Percentiles rank a stretch among this genome's conserved stretches.
phyloP scores from a whole-genome alignment of 345 rosid species.

The Mercurialis annua region DNA sequence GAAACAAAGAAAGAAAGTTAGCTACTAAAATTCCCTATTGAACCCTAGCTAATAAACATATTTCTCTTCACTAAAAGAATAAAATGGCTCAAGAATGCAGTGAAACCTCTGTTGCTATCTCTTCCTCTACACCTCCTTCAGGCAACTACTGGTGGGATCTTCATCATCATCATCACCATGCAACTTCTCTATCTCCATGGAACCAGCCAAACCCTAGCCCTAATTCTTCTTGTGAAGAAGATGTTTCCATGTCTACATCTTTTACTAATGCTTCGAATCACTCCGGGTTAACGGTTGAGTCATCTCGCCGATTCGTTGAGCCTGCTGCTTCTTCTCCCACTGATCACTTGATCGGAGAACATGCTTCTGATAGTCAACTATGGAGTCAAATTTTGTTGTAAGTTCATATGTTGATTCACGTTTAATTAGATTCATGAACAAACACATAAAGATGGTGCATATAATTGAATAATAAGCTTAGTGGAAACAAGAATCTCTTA shows the following conservation, averaged over 20 bases:
- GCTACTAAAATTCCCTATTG: neutral
- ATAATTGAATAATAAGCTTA: neutral
- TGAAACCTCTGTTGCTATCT: conserved; percentile 31
- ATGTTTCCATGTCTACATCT: conserved; percentile 53
- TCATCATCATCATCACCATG: conserved; percentile 31
- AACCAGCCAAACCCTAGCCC: conserved; percentile 44
- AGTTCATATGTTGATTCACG: conserved; percentile 24
- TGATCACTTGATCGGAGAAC: conserved; percentile 56
- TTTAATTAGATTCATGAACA: neutral
- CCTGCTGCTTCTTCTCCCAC: conserved; percentile 34
- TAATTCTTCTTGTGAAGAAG: conserved; percentile 58
- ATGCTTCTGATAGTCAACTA: conserved; percentile 51
- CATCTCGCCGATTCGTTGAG: conserved; percentile 39
- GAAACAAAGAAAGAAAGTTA: neutral
- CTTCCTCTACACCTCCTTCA: conserved; percentile 23
- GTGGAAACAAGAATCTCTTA: conserved; percentile 24
- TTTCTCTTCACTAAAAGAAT: neutral
- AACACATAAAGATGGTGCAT: neutral
- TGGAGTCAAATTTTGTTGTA: conserved; percentile 69
- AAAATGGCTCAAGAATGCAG: conserved; percentile 55
- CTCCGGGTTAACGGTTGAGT: conserved; percentile 56
- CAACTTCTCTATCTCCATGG: conserved; percentile 41
- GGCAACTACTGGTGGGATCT: conserved; percentile 56
- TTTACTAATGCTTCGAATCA: conserved; percentile 58
- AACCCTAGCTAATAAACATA: neutral